A percentile compares a stretch with the other conserved stretches of the same genome.
Conservation (phyloP, 352 stramenopile species). For the Phytophthora citrophthora region DNA sequence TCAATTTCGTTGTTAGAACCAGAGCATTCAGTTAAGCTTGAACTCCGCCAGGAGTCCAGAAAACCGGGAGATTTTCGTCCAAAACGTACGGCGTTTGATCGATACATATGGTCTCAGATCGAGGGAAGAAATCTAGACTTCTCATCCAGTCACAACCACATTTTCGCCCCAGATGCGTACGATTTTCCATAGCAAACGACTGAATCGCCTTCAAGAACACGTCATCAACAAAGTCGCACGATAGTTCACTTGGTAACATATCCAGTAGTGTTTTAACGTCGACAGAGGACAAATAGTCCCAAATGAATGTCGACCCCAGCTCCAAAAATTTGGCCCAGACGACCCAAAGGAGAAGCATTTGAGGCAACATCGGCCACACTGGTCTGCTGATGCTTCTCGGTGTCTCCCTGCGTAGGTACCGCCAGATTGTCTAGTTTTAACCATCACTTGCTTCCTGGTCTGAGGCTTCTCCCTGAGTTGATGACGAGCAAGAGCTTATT, state of each 20-base stretch:
- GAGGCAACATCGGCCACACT: not conserved
- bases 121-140: constrained; percentile 11
- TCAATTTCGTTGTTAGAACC: not conserved
- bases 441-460: not conserved
- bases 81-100: not conserved
- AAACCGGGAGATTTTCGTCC: not conserved
- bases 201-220: constrained; percentile 5
- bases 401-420: no score
- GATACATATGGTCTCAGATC: not conserved
- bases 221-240: not conserved
- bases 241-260: not conserved
- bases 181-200: constrained; percentile 11
- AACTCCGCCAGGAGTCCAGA: not conserved
- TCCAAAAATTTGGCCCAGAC: constrained; percentile 7
- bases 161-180: constrained; percentile 9
- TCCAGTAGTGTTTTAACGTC: constrained; percentile 6
- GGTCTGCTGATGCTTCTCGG: no score
- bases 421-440: no score
- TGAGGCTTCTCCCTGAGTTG: no score
- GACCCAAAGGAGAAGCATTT: not conserved
- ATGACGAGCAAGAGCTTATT: no score
- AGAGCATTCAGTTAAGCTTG: not conserved
- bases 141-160: constrained; percentile 26
- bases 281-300: not conserved
- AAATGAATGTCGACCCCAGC: constrained; percentile 3